Evolutionary conservation across 1,284 basidiomycete species (phyloP), one percentile per base, ranked within the genome.

Genomic region (Moniliella sp.): DNA sequence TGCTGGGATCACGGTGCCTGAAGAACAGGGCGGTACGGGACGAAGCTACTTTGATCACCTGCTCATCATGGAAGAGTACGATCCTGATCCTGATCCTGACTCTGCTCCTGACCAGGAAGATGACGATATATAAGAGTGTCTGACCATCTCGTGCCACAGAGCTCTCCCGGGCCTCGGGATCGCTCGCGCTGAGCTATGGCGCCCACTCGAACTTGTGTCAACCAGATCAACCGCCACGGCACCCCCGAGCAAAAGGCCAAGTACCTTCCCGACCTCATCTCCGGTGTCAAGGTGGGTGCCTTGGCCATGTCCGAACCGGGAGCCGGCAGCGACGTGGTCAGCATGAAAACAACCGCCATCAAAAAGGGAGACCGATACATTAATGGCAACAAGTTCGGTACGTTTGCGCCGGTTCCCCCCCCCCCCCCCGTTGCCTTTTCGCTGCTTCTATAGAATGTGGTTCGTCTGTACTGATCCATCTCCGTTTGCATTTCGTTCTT

Each of bases 221-320:
- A 51, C 36, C 79, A 84, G 64, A 80, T 83, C 27, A 70, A 78
- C 57, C 67, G 84, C 28, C 79, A 86, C 62, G 84, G 83, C 14
- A 88, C 79, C 33, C 68, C 73, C 18, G 69, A 66, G 28, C 86
- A 93, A 65, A 84, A 84, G 62, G 62, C 64, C 30, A 86, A 79
- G 62, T 91, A 86, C 62, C 70, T 93, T 2, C 76, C 78, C 4
- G 75, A 78, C 50, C 69, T 93, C 26, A 66, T 91, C 25, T 67
- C 71, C 16, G 86, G 84, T 7, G 33, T 73, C 56, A 79, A 81
- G 59, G 71, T 93, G 18, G 86, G 86, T 28, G 76, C 77, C 42
- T 67, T 93, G 32, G 86, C 84, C 7, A 93, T 93, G 86, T 81
- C 76, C 46, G 84, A 93, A 64, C 70, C 78, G 1, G 81, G 76